Percentiles rank a stretch among this genome's conserved stretches.
phyloP scores from a whole-genome alignment of 169 alveolate species.

The Besnoitia besnoiti region DNA sequence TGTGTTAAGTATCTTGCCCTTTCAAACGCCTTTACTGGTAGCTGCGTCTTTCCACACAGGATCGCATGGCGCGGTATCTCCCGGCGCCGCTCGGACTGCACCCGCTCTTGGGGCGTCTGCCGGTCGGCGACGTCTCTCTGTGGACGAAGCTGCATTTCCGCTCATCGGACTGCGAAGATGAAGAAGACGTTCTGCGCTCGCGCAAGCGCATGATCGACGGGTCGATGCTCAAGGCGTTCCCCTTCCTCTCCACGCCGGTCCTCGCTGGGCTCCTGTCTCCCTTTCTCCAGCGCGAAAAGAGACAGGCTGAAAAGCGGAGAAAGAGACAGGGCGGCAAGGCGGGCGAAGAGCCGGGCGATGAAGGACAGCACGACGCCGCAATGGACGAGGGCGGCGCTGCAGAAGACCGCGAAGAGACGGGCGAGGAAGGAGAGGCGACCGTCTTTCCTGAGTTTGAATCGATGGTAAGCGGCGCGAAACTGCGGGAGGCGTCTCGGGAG shows the following conservation, averaged over 20 bases:
- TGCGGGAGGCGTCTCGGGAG: neutral
- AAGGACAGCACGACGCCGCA: neutral
- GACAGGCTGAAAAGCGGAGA: neutral
- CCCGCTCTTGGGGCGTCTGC: neutral
- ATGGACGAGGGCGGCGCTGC: neutral
- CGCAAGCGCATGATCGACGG: conserved; percentile 22
- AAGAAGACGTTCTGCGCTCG: neutral
- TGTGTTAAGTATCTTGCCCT: neutral
- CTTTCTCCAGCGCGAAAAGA: neutral
- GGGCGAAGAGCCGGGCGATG: neutral
- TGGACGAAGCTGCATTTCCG: conserved; percentile 1
- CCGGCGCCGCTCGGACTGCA: neutral
- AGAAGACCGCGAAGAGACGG: neutral
- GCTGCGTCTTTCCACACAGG: neutral
- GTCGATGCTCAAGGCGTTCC: neutral
- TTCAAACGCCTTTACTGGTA: neutral
- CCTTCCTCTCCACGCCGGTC: conserved; percentile 16
- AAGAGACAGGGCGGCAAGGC: neutral
- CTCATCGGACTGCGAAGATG: neutral
- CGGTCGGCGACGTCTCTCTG: neutral
- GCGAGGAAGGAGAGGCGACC: neutral
- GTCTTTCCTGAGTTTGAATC: neutral
- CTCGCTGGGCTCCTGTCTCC: neutral
- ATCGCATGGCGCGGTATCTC: conserved; percentile 21
- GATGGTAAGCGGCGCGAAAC: neutral